These are phyloP conservation scores for Vitis hybrid DNA, from an alignment of 177 flowering plant genomes.

Conservation along the genomic window DNA sequence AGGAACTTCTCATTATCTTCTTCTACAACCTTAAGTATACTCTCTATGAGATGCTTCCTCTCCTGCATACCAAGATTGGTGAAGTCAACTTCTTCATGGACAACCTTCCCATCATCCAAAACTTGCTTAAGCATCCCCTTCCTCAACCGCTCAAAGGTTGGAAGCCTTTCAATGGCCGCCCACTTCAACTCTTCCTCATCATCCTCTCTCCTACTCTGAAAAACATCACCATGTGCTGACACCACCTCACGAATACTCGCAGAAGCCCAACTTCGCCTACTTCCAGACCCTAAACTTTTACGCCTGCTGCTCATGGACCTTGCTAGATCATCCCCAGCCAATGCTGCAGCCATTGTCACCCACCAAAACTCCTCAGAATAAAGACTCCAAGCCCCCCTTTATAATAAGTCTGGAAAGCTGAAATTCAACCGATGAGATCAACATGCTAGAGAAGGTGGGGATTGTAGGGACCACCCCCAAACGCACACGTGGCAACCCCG, in stretches of 20 bases:
- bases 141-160: conserved; percentile 54
- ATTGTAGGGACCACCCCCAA: too few relatives aligned
- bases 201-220: conserved; percentile 32
- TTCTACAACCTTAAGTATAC: conserved; percentile 47
- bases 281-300: conserved; percentile 14
- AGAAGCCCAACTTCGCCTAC: conserved; percentile 27
- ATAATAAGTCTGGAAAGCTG: too few relatives aligned
- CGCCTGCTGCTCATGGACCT: conserved; percentile 23
- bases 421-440: too few relatives aligned
- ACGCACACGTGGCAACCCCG: too few relatives aligned
- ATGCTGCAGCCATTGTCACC: conserved; percentile 8
- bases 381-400: too few relatives aligned
- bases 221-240: conserved; percentile 28
- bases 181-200: conserved; percentile 62
- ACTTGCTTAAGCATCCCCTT: conserved; percentile 41
- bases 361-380: not conserved
- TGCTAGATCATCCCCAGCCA: conserved; percentile 19
- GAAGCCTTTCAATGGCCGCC: conserved; percentile 70
- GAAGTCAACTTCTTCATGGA: conserved; percentile 46
- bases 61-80: conserved; percentile 36
- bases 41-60: conserved; percentile 47
- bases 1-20: conserved; percentile 61
- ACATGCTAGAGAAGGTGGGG: too few relatives aligned
- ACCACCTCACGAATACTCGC: conserved; percentile 35
- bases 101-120: conserved; percentile 33